phyloP scores from a whole-genome alignment of 2,329 filamentous ascomycete species.

The Fusarium devonianum region DNA sequence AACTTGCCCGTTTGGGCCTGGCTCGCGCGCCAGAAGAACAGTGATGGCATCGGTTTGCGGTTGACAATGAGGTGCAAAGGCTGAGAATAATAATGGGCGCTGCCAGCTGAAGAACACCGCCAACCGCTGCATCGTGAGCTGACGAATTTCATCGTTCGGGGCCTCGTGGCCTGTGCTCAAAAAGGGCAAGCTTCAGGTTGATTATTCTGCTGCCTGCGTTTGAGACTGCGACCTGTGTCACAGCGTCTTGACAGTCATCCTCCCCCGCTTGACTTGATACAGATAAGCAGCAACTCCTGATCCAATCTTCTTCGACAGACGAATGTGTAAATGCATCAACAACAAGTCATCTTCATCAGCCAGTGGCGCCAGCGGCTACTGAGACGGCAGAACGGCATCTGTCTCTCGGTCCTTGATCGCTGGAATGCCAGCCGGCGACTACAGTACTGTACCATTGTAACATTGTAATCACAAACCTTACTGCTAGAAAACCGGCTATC shows the following conservation, averaged over 20 bases:
- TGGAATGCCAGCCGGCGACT: slow-evolving; percentile 20
- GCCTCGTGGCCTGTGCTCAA: slow-evolving; percentile 40
- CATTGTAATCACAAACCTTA: background rate
- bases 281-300: slow-evolving; percentile 22
- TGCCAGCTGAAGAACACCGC: slow-evolving; percentile 16
- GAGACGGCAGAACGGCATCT: slow-evolving; percentile 27
- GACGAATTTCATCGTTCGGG: slow-evolving; percentile 31
- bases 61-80: too few relatives aligned
- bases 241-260: slow-evolving; percentile 14
- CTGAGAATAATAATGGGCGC: slow-evolving; percentile 14
- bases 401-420: slow-evolving; percentile 1
- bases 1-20: slow-evolving; percentile 37
- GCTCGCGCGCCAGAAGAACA: slow-evolving; percentile 27
- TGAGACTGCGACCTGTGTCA: slow-evolving; percentile 6
- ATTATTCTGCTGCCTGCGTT: slow-evolving; percentile 29
- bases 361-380: slow-evolving; percentile 14
- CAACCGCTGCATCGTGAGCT: slow-evolving; percentile 32
- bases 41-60: slow-evolving; percentile 28
- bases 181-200: slow-evolving; percentile 37
- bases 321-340: slow-evolving; percentile 1
- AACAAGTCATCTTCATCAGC: background rate
- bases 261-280: slow-evolving; percentile 28
- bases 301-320: slow-evolving; percentile 24
- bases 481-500: slow-evolving; percentile 14
- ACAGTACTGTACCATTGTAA: slow-evolving; percentile 1